Evolutionary conservation across 495 filamentous ascomycete genomes (phyloP).

Genomic region (Immersiella caudata): DNA sequence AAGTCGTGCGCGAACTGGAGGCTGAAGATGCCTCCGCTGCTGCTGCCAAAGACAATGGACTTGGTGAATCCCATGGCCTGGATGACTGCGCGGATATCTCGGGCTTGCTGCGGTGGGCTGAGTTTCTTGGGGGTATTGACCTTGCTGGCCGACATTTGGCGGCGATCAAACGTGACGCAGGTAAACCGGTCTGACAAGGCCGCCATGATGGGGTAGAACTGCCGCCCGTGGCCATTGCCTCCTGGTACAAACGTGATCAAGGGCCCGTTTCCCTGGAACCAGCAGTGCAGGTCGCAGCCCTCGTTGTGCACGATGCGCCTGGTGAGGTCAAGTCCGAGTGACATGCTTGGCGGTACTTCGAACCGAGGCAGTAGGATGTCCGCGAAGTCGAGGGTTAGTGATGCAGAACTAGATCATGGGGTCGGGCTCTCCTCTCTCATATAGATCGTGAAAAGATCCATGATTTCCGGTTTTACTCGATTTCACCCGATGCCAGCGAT

Average conservation of each 20-base stretch:
- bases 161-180: constrained; percentile 34
- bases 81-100: constrained; percentile 33
- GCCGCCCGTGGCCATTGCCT: constrained; percentile 34
- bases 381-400: too few species aligned
- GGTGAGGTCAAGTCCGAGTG: background rate
- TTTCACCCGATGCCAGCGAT: too few species aligned
- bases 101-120: constrained; percentile 30
- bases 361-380: too few species aligned
- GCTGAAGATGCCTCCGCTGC: constrained; percentile 33
- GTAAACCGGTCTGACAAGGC: constrained; percentile 28
- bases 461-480: too few species aligned
- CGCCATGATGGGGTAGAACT: constrained; percentile 30
- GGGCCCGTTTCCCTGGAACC: constrained; percentile 33
- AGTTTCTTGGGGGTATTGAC: constrained; percentile 20
- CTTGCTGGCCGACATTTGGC: constrained; percentile 33
- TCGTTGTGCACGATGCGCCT: constrained; percentile 28
- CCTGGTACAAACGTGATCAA: constrained; percentile 34
- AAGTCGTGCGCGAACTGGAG: constrained; percentile 36
- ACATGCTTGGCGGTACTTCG: background rate
- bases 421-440: too few species aligned
- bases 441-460: too few species aligned
- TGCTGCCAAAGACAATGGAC: constrained; percentile 35
- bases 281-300: constrained; percentile 35
- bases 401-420: too few species aligned
- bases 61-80: constrained; percentile 26